Base-by-base conservation (phyloP, 345 rosid species). In the Aquilaria malaccensis region DNA sequence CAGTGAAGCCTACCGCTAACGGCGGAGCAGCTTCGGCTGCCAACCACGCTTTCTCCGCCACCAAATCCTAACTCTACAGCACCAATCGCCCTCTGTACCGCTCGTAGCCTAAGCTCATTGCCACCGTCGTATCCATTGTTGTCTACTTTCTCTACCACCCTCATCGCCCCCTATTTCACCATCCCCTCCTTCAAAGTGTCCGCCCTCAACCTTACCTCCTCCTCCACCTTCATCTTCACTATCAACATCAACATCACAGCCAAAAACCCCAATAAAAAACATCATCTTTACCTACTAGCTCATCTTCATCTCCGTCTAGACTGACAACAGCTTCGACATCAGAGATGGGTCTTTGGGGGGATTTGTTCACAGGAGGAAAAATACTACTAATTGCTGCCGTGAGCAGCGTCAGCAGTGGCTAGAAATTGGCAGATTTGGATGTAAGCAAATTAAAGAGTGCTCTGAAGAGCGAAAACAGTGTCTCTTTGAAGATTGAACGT, bases 61-160 rank as follows among this genome's bases (percentile, higher is more conserved):
- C 79, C 22, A 91, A 91, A 74, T 68, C 85, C 33, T 96, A 88
- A 45, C 83, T 77, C 57, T 83, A 86, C 65, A 84, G 83, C 32
- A 84, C 93, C 41, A 70, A 65, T 55, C 91, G 91, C 30, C 87
- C 96, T 0, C 76, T 84, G 58, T 92, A 92, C 77, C 91, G 91
- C 13, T 96, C 94, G 2, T 79, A 79, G 30, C 70, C 88, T 45
- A 66, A 67, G 31, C 82, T 86, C 77, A 76, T 74, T 51, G 77
- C 62, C 50, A 86, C 80, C 62, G 12, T 72, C 31, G 83, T 83
- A 2, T 77, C 79, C 0, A 81, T 74, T 11, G 58, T 79, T 59
- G 2, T 92, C 3, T 92, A 87, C 84, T 64, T 77, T 52, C 60
- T 89, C 52, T 92, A 89, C 85, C 86, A 85, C 52, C 98, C 97